Conservation (phyloP, 495 filamentous ascomycete genomes). For the Annulohypoxylon nitens region DNA sequence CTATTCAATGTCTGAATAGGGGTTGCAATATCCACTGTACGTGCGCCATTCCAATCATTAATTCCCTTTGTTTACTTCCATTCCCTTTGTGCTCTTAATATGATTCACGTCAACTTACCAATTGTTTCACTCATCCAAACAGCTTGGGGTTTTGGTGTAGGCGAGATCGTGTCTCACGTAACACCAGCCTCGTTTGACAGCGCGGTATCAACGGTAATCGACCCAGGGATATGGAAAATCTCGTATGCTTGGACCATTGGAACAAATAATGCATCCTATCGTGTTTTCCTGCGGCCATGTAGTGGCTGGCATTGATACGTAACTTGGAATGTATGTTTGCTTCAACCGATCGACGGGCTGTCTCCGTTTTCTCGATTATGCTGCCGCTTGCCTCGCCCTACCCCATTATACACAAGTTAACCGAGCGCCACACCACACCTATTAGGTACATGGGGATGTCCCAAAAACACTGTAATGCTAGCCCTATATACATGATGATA, state of each 20-base stretch:
- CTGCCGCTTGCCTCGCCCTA: neutral
- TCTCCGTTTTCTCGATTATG: slow-evolving; percentile 17
- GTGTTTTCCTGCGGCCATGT: neutral
- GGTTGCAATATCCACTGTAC: slow-evolving; percentile 3
- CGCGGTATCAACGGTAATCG: neutral
- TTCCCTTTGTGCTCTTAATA: neutral
- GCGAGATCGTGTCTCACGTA: slow-evolving; percentile 27
- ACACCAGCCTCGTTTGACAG: neutral
- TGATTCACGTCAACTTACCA: slow-evolving; percentile 2
- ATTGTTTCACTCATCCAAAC: neutral
- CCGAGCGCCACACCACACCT: neutral
- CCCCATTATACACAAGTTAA: slow-evolving; percentile 2
- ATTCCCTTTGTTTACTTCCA: neutral
- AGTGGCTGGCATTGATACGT: neutral
- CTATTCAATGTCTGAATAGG: neutral
- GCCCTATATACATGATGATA: neutral
- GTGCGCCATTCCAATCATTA: neutral
- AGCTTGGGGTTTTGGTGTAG: neutral
- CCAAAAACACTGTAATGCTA: neutral
- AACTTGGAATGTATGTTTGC: slow-evolving; percentile 11
- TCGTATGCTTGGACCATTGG: neutral
- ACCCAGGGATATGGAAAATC: neutral
- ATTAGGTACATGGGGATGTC: neutral
- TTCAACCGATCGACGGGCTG: neutral
- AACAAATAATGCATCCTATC: too few relatives aligned